phyloP scores from a whole-genome alignment of 2,329 filamentous ascomycete species.

The Laburnicola sp. region DNA sequence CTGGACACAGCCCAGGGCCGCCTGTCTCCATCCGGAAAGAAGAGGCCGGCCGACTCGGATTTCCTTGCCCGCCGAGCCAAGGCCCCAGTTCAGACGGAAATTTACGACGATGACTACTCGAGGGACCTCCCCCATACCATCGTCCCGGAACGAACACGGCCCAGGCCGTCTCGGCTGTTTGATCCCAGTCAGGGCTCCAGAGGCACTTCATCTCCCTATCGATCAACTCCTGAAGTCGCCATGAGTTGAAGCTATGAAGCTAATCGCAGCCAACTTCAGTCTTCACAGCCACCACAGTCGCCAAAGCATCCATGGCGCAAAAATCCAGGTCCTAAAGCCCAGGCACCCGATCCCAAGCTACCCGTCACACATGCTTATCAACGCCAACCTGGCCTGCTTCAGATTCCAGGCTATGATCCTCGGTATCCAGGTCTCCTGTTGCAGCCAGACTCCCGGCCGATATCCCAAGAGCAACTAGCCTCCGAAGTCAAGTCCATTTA shows the following conservation, averaged over 20 bases:
- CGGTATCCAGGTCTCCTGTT: conserved; percentile 49
- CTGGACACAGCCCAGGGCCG: conserved; percentile 27
- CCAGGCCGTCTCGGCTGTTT: conserved; percentile 25
- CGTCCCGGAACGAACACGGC: conserved; percentile 17
- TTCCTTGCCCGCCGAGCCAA: conserved; percentile 31
- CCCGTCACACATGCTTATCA: conserved; percentile 15
- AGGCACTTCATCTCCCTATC: conserved; percentile 20
- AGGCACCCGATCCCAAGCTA: conserved; percentile 10
- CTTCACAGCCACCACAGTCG: conserved; percentile 16
- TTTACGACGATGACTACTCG: conserved; percentile 32
- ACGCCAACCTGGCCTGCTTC: conserved; percentile 41
- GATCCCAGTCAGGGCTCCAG: conserved; percentile 23
- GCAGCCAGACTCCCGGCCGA: conserved; percentile 67
- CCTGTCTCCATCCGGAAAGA: conserved; percentile 30
- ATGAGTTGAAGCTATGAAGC: too few species aligned
- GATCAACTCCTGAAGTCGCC: conserved; percentile 27
- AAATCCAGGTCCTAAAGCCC: conserved; percentile 13
- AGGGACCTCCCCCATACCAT: conserved; percentile 24
- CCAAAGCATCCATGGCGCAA: conserved; percentile 13
- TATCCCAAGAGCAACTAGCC: conserved; percentile 76
- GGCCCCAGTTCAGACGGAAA: conserved; percentile 23
- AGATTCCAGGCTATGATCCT: conserved; percentile 33
- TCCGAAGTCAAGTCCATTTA: conserved; percentile 85
- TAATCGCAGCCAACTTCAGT: conserved; percentile 23
- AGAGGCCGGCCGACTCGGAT: conserved; percentile 36